Evolutionary conservation across 257 asterid species (phyloP), one percentile per base, ranked within the genome.

Genomic region (Solanum infundibuliforme): DNA sequence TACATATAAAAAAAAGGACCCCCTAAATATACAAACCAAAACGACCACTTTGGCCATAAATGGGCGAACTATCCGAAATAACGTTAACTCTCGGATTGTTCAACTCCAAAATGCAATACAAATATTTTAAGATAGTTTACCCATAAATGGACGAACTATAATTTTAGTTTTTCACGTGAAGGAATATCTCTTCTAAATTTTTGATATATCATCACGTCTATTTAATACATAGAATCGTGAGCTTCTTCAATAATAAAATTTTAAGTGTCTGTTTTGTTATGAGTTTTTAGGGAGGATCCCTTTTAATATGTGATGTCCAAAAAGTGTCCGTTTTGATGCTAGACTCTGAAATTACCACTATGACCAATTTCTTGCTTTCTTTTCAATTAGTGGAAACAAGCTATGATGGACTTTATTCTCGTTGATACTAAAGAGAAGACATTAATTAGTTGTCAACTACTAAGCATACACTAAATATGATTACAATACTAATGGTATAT

Each of bases 381-480:
- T 10, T 74, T 77, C 58, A 41, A 25, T 39, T 3, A 25, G 16
- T 41, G 62, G 7, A n/a, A 77, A 77, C 32, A 58, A 55, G 83
- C 23, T 39, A 76, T 39, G 35, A 39, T 77, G 31, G 60, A 25
- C n/a, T 12, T 39, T 77, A 77, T 25, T 41, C 35, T 77, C 62
- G 16, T n/a, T n/a, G 62, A 77, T n/a, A 77, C 20, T n/a, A 39
- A 77, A 77, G 23, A 77, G 36, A 77, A 77, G 12, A 77, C 41
- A 72, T 83, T 41, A 87, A 71, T 83, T 43, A 88, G 76, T 83
- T 71, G 36, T 71, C 77, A 69, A 83, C 29, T n/a, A 68, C 71
- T 88, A 12, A 27, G 32, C 72, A 72, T 85, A 58, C 73, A 21
- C 84, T 29, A 84, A 68, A 25, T 35, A 87, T 89, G 81, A 89